Evolutionary conservation across 2,329 filamentous ascomycete genomes (phyloP), one percentile per base, ranked within the genome.

Genomic region (Beauveria brongniartii): DNA sequence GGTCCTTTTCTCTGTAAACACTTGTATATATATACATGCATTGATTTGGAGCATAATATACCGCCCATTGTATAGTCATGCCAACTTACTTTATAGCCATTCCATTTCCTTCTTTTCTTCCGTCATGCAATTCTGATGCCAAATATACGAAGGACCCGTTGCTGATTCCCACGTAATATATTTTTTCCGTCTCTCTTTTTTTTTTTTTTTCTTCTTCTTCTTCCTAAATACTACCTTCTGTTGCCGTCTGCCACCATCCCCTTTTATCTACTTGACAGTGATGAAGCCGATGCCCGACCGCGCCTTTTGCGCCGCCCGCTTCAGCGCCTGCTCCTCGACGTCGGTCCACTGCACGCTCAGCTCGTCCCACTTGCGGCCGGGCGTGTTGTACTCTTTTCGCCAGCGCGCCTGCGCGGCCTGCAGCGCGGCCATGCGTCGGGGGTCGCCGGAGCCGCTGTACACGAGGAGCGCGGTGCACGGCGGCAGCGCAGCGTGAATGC

Each of bases 261-360:
- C 3, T 24, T 28, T 28, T 2, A 37, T 37, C 74, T 73, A 88
- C 72, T 88, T 89, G 14, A 89, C 83, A 1, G 77, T 78, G 55
- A 89, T 74, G 67, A 89, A 88, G 0, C 82, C 86, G 55, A 89
- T 77, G 2, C 86, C 86, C 41, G 83, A 78, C 53, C 86, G 78
- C 9, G 86, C 86, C 52, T 75, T 75, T 57, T 75, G 75, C 20
- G 82, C 81, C 0, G 85, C 85, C 67, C 74, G 78, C 67, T 77
- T 81, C 65, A 89, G 74, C 43, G 79, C 82, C 74, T 88, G 84
- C 51, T 87, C 83, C 71, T 89, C 86, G 0, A 71, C 75, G 67
- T 88, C 86, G 10, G 85, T 88, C 86, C 86, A 89, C 71, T 83
- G 80, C 61, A 89, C 83, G 66, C 78, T 83, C 41, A 89, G 74